A percentile compares a stretch with the other conserved stretches of the same genome.
These are phyloP conservation scores for Pycnococcus provasolii DNA, from an alignment of 139 green algal species.

Conservation along the genomic window DNA sequence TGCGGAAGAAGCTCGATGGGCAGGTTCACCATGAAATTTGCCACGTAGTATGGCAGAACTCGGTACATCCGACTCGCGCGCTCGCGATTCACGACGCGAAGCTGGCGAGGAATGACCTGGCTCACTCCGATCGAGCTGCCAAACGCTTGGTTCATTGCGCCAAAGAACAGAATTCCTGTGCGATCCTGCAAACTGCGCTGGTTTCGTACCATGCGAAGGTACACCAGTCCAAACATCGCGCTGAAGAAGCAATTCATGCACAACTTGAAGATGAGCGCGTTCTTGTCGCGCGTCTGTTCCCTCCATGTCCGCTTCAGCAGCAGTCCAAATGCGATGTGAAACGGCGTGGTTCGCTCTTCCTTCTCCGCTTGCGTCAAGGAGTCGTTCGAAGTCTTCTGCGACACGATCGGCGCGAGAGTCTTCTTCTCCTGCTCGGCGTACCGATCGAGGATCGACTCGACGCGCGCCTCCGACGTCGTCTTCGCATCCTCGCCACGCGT, in stretches of 20 bases:
- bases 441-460: conserved; percentile 3
- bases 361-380: background rate
- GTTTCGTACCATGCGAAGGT: conserved; percentile 30
- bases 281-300: conserved; percentile 24
- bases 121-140: conserved; percentile 10
- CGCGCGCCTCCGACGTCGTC: background rate
- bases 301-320: conserved; percentile 22
- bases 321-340: conserved; percentile 19
- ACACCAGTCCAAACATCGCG: conserved; percentile 38
- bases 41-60: conserved; percentile 18
- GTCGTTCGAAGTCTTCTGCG: background rate
- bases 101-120: conserved; percentile 17
- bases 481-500: conserved; percentile 16
- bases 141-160: conserved; percentile 25
- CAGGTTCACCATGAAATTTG: conserved; percentile 16
- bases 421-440: background rate
- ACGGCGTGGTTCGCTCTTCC: background rate
- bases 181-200: conserved; percentile 54
- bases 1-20: conserved; percentile 15
- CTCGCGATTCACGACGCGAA: conserved; percentile 21
- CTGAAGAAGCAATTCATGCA: conserved; percentile 26
- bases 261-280: conserved; percentile 19
- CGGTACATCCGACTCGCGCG: conserved; percentile 19
- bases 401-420: background rate
- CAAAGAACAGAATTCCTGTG: conserved; percentile 45